A percentile compares a stretch with the other conserved stretches of the same genome.
Conservation (phyloP, 176 grass and related monocot species). For the Ampelocalamus luodianensis region DNA sequence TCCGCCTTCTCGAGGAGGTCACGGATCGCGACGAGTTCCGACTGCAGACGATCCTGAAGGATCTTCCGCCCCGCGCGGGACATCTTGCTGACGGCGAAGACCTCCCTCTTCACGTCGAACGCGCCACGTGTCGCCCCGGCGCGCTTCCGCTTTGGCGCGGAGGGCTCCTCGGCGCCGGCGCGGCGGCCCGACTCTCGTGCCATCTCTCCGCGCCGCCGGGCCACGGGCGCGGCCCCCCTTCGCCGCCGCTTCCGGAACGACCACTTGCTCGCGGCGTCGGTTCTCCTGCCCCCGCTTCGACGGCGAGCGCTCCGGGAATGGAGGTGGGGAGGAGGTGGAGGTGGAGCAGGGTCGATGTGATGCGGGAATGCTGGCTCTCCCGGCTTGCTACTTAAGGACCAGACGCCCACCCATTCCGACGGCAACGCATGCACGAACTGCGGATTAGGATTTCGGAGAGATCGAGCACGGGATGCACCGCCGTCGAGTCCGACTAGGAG, state of each 20-base stretch:
- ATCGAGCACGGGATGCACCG: no score
- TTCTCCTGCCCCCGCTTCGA: neutral
- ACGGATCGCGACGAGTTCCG: slow-evolving; percentile 44
- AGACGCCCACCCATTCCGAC: neutral
- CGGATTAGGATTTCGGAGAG: no score
- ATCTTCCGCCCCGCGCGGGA: neutral
- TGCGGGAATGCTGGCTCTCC: neutral
- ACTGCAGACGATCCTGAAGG: slow-evolving; percentile 20
- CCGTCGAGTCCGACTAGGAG: no score
- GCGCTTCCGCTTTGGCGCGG: neutral
- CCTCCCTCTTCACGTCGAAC: slow-evolving; percentile 32
- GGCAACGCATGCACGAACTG: no score
- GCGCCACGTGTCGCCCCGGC: neutral
- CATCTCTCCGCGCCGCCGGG: slow-evolving; percentile 17
- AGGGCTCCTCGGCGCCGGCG: neutral
- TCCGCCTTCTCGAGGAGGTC: slow-evolving; percentile 18
- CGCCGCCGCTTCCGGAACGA: neutral
- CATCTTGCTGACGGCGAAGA: slow-evolving; percentile 25
- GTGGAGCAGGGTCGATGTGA: neutral
- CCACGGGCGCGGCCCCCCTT: neutral
- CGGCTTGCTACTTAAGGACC: neutral
- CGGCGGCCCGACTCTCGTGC: neutral
- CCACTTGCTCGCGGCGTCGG: neutral
- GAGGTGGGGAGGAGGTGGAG: neutral
- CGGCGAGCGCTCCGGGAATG: neutral